Evolutionary conservation across 2,329 filamentous ascomycete species (phyloP).

Genomic region (Daldinia sp.): DNA sequence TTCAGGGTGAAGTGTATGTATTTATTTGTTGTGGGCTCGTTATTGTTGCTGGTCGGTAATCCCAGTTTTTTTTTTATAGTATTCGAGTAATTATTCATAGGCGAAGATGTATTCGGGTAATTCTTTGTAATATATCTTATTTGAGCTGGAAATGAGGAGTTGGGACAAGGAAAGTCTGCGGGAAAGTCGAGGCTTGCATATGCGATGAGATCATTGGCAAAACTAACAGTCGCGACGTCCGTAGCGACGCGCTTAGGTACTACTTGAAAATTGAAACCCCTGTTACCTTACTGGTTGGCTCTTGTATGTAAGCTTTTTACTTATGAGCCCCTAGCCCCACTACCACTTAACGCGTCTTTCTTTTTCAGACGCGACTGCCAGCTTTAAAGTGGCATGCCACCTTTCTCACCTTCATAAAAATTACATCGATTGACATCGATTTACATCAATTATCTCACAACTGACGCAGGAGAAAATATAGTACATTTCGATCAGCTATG

Average conservation of each 20-base stretch:
- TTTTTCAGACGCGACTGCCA: conserved; percentile 30
- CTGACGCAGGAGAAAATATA: neutral
- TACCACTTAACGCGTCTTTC: conserved; percentile 49
- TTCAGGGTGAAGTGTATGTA: neutral
- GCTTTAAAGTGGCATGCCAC: conserved; percentile 8
- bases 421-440: too few relatives aligned
- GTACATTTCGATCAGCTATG: neutral
- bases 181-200: neutral
- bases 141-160: neutral
- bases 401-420: neutral
- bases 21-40: neutral
- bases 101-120: neutral
- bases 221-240: conserved; percentile 22
- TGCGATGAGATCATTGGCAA: conserved; percentile 36
- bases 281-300: conserved; percentile 13
- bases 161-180: conserved; percentile 7
- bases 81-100: neutral
- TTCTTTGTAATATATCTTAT: conserved; percentile 1
- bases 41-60: neutral
- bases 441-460: neutral
- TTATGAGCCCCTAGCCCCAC: conserved; percentile 27
- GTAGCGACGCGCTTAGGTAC: conserved; percentile 28
- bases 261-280: conserved; percentile 31
- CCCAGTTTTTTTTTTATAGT: neutral
- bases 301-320: conserved; percentile 10